Conservation (phyloP, 2,329 filamentous ascomycete genomes). For the Aureobasidium sp. region DNA sequence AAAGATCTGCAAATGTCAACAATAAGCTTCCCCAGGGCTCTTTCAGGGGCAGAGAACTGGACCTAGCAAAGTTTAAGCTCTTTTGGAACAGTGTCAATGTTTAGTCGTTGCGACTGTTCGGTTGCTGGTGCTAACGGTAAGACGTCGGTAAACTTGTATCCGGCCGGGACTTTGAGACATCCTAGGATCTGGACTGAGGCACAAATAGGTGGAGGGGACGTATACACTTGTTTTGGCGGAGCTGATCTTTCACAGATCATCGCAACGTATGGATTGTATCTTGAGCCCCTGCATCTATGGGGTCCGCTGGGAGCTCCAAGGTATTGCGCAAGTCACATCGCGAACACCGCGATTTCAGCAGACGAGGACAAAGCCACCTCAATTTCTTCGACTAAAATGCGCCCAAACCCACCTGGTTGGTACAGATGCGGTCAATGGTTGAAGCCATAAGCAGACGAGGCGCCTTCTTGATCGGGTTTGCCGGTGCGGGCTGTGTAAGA, state of each 20-base stretch:
- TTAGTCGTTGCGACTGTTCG: constrained; percentile 4
- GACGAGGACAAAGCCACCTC: neutral
- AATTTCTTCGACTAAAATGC: neutral
- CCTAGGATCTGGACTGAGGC: neutral
- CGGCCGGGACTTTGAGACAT: neutral
- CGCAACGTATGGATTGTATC: neutral
- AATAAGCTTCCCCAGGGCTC: neutral
- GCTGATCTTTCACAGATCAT: neutral
- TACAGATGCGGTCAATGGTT: constrained; percentile 3
- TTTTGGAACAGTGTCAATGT: constrained; percentile 8
- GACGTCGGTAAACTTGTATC: neutral
- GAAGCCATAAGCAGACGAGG: neutral
- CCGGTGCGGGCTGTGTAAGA: neutral
- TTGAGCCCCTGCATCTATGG: neutral
- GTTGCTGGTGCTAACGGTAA: constrained; percentile 1
- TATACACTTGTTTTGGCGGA: neutral
- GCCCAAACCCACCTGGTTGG: neutral
- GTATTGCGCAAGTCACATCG: neutral
- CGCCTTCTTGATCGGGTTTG: neutral
- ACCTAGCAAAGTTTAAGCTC: constrained; percentile 5
- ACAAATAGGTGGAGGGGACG: neutral
- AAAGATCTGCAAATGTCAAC: constrained; percentile 3
- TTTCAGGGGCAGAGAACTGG: neutral
- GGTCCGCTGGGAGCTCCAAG: neutral
- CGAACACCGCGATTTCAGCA: neutral